Conservation (phyloP, 2,329 filamentous ascomycete species). For the Knoxdaviesia capensis region DNA sequence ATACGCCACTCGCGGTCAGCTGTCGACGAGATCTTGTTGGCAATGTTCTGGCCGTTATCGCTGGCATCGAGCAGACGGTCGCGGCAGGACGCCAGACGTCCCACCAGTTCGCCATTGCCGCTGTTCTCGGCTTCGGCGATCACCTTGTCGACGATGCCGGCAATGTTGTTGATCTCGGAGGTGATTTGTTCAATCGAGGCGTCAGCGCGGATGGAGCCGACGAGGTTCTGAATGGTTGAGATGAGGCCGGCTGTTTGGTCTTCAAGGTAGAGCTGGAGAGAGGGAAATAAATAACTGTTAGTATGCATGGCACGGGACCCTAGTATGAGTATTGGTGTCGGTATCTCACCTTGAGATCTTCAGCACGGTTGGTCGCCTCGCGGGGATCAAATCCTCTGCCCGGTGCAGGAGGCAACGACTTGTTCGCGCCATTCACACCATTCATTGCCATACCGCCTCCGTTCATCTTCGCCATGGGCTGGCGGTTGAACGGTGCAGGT, state of each 20-base stretch:
- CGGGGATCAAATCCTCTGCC: too few species aligned
- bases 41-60: constrained; percentile 38
- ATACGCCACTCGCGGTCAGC: constrained; percentile 33
- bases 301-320: background rate
- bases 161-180: constrained; percentile 51
- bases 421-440: constrained; percentile 10
- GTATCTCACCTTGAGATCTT: constrained; percentile 26
- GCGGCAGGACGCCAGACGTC: constrained; percentile 40
- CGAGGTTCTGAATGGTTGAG: constrained; percentile 63
- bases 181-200: constrained; percentile 43
- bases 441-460: constrained; percentile 1
- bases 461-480: constrained; percentile 2
- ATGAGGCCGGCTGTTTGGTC: constrained; percentile 65
- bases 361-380: constrained; percentile 17
- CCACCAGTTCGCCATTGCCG: constrained; percentile 29
- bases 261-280: constrained; percentile 49
- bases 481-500: constrained; percentile 6
- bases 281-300: constrained; percentile 6
- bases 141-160: constrained; percentile 49
- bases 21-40: constrained; percentile 15
- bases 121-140: constrained; percentile 42
- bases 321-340: background rate
- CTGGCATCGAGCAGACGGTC: constrained; percentile 44
- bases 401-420: constrained; percentile 14
- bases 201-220: constrained; percentile 48